A percentile compares a stretch with the other conserved stretches of the same genome.
Conservation (phyloP, 78 protist genomes). For the Guillardia theta region DNA sequence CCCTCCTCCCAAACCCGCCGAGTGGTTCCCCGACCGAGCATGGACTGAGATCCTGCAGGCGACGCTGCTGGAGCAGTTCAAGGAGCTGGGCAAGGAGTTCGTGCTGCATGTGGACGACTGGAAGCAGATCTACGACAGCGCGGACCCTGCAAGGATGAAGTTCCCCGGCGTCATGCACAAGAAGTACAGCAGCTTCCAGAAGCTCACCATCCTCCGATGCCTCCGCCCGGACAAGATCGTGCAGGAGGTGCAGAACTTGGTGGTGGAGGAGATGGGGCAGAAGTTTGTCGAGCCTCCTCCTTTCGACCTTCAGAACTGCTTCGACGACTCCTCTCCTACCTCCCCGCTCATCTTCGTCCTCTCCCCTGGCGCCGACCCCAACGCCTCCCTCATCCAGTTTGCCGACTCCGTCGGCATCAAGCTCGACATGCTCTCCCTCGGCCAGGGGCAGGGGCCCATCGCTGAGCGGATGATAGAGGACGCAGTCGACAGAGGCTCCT, state of each 20-base stretch:
- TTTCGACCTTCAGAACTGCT: slow-evolving; percentile 54
- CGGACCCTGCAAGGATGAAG: slow-evolving; percentile 49
- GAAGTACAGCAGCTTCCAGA: slow-evolving; percentile 23
- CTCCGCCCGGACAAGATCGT: slow-evolving; percentile 69
- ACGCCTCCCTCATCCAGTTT: slow-evolving; percentile 48
- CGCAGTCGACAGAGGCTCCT: slow-evolving; percentile 71
- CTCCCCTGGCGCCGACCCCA: slow-evolving; percentile 84
- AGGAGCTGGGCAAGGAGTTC: background rate
- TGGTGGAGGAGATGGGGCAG: slow-evolving; percentile 55
- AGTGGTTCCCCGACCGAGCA: slow-evolving; percentile 56
- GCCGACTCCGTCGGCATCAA: slow-evolving; percentile 56
- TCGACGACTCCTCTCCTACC: slow-evolving; percentile 49
- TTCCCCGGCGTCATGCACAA: too few relatives aligned
- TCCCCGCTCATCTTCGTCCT: slow-evolving; percentile 79
- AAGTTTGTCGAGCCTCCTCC: slow-evolving; percentile 70
- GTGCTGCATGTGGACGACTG: background rate
- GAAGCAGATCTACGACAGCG: slow-evolving; percentile 40
- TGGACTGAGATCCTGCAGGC: slow-evolving; percentile 63
- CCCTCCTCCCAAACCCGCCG: slow-evolving; percentile 46
- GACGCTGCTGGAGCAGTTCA: slow-evolving; percentile 19
- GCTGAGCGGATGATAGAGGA: slow-evolving; percentile 71
- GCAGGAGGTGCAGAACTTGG: slow-evolving; percentile 53
- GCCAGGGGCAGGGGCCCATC: slow-evolving; percentile 82
- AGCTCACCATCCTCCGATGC: slow-evolving; percentile 68
- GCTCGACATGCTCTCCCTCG: slow-evolving; percentile 50